Percentiles rank a stretch among this genome's conserved stretches.
phyloP scores from a whole-genome alignment of 2,329 filamentous ascomycete species.

The Akanthomyces muscarius region DNA sequence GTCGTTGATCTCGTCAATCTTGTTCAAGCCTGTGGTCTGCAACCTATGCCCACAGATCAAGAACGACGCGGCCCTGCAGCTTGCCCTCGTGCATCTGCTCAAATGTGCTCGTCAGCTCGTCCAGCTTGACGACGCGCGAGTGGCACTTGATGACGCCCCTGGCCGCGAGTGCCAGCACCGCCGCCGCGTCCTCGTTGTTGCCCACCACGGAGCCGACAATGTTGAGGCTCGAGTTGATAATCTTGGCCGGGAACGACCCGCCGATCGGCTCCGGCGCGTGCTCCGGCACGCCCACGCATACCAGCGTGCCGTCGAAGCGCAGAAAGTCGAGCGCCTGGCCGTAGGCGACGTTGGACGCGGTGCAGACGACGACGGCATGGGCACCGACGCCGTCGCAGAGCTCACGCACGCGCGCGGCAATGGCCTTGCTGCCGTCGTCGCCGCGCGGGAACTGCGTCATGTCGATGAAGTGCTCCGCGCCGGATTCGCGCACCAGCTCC shows the following conservation, averaged over 20 bases:
- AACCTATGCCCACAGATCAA: slow-evolving; percentile 13
- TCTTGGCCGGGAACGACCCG: slow-evolving; percentile 36
- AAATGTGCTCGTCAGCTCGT: slow-evolving; percentile 12
- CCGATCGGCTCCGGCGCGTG: slow-evolving; percentile 35
- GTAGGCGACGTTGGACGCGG: slow-evolving; percentile 24
- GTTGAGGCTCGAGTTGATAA: slow-evolving; percentile 40
- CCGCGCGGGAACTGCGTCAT: slow-evolving; percentile 34
- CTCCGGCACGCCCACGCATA: slow-evolving; percentile 27
- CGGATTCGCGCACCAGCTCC: slow-evolving; percentile 23
- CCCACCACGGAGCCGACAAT: slow-evolving; percentile 49
- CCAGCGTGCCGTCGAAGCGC: slow-evolving; percentile 27
- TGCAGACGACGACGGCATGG: slow-evolving; percentile 24
- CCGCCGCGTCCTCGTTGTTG: slow-evolving; percentile 43
- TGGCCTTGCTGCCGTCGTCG: slow-evolving; percentile 38
- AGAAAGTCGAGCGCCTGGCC: slow-evolving; percentile 24
- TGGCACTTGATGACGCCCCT: slow-evolving; percentile 14
- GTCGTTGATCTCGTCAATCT: background rate
- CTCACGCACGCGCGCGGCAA: slow-evolving; percentile 23
- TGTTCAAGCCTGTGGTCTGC: no score
- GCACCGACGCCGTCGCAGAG: slow-evolving; percentile 22
- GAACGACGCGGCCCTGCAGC: slow-evolving; percentile 16
- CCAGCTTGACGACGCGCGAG: slow-evolving; percentile 13
- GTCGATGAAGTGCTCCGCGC: slow-evolving; percentile 37
- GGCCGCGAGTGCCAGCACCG: slow-evolving; percentile 9
- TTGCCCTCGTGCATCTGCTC: slow-evolving; percentile 17